Percentiles rank a stretch among this genome's conserved stretches.
Evolutionary conservation across 768 basidiomycete genomes (phyloP).

Genomic region (Suillus placidus): DNA sequence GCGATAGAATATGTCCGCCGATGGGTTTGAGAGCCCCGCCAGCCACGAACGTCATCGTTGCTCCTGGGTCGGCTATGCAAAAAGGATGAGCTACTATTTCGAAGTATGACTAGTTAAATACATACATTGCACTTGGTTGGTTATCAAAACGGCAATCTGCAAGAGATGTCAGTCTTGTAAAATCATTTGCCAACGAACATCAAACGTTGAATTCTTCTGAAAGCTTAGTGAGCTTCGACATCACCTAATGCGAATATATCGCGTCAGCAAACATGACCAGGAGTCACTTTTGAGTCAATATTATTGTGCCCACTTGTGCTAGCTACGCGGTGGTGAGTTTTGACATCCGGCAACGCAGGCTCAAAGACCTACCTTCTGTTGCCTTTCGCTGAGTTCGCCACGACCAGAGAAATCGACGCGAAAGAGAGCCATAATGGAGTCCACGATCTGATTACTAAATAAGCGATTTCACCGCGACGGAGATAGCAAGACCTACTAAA

Average conservation of each 20-base stretch:
- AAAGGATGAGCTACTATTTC: not conserved
- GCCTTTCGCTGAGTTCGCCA: slow-evolving; percentile 92
- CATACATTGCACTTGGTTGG: slow-evolving; percentile 91
- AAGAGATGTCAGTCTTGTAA: slow-evolving; percentile 14
- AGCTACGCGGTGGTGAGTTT: slow-evolving; percentile 50
- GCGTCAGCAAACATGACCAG: not conserved
- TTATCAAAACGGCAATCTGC: slow-evolving; percentile 83
- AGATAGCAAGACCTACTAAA: slow-evolving; percentile 45
- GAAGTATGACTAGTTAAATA: slow-evolving; percentile 8
- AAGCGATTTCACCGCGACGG: slow-evolving; percentile 1
- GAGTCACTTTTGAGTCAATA: not conserved
- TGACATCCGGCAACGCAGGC: not conserved
- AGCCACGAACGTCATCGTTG: slow-evolving; percentile 93
- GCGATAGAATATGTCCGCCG: slow-evolving; percentile 86
- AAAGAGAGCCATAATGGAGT: slow-evolving; percentile 97
- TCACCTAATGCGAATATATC: slow-evolving; percentile 57
- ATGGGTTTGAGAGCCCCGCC: slow-evolving; percentile 92
- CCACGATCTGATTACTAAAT: slow-evolving; percentile 69
- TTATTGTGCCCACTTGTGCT: slow-evolving; percentile 63
- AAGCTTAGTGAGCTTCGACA: slow-evolving; percentile 88
- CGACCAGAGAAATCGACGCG: slow-evolving; percentile 91
- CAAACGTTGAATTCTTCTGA: slow-evolving; percentile 89
- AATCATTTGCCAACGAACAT: slow-evolving; percentile 6
- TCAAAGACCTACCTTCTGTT: slow-evolving; percentile 68
- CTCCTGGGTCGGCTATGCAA: slow-evolving; percentile 83